Percentiles rank a stretch among this genome's conserved stretches.
Conservation (phyloP, 257 asterid genomes). For the Solanum tacnaense region DNA sequence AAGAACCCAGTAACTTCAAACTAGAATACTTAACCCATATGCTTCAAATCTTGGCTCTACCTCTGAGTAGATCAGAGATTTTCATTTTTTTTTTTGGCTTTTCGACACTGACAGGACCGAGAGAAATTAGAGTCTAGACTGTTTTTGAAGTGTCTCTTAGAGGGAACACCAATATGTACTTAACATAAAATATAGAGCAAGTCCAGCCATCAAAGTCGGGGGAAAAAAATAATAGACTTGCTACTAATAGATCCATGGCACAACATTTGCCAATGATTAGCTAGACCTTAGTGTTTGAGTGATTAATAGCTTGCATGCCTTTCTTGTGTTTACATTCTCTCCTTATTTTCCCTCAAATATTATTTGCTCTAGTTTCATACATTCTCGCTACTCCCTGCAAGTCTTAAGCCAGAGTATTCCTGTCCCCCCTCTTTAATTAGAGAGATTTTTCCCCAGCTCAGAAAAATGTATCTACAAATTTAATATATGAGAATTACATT, state of each 20-base stretch:
- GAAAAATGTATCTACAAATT: background rate
- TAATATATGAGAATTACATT: background rate
- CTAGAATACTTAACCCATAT: background rate
- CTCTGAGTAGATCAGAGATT: background rate
- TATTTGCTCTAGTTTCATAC: too few relatives aligned
- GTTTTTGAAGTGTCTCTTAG: background rate
- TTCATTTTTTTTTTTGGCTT: background rate
- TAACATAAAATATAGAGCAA: background rate
- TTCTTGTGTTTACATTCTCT: background rate
- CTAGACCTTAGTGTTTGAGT: background rate
- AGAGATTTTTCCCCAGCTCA: background rate
- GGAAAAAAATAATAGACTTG: background rate
- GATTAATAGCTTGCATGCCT: background rate
- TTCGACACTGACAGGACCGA: background rate
- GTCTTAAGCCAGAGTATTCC: background rate
- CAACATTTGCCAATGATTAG: background rate
- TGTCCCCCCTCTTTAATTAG: background rate
- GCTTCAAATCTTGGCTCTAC: background rate
- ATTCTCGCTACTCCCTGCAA: background rate
- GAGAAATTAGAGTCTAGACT: background rate
- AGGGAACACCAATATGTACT: background rate
- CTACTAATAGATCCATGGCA: background rate
- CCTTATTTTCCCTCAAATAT: background rate
- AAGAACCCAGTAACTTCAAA: background rate
- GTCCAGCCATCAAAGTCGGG: background rate